These are phyloP conservation scores for Pythium utonaiense DNA, from an alignment of 352 stramenopile species.

Conservation along the genomic window DNA sequence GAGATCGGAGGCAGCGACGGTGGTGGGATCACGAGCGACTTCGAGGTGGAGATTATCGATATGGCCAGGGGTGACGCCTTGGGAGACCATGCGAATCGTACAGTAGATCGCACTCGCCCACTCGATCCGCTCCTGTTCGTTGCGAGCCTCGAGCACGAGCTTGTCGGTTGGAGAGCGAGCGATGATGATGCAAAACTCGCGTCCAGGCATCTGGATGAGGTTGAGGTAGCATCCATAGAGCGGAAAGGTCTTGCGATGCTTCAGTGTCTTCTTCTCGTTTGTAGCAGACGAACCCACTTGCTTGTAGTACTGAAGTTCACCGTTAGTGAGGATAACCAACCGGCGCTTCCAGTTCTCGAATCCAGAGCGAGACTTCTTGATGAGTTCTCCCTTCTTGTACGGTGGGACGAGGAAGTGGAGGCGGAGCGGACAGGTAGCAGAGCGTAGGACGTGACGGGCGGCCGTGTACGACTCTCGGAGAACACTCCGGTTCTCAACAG, in stretches of 20 bases:
- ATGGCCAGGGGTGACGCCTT: constrained; percentile 79
- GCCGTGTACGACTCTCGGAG: constrained; percentile 58
- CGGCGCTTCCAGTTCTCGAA: constrained; percentile 88
- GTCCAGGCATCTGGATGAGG: constrained; percentile 62
- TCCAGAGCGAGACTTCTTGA: constrained; percentile 83
- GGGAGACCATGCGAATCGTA: constrained; percentile 83
- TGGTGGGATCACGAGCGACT: constrained; percentile 22
- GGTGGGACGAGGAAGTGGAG: constrained; percentile 80
- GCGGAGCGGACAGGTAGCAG: constrained; percentile 54
- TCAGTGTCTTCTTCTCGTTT: constrained; percentile 44
- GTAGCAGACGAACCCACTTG: constrained; percentile 34
- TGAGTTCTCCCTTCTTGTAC: constrained; percentile 74
- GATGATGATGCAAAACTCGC: constrained; percentile 79
- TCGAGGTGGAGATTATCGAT: constrained; percentile 76
- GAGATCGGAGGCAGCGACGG: constrained; percentile 7
- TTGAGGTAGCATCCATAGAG: constrained; percentile 84
- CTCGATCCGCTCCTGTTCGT: constrained; percentile 77
- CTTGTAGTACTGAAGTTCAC: constrained; percentile 84
- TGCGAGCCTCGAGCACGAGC: constrained; percentile 65
- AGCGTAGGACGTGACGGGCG: constrained; percentile 45
- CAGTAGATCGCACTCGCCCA: constrained; percentile 87
- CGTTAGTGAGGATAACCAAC: constrained; percentile 75
- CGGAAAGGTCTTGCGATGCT: constrained; percentile 83
- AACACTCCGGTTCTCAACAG: constrained; percentile 56
- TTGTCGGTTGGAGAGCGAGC: constrained; percentile 84